Conservation (phyloP, 495 filamentous ascomycete species). For the Neurospora discreta region DNA sequence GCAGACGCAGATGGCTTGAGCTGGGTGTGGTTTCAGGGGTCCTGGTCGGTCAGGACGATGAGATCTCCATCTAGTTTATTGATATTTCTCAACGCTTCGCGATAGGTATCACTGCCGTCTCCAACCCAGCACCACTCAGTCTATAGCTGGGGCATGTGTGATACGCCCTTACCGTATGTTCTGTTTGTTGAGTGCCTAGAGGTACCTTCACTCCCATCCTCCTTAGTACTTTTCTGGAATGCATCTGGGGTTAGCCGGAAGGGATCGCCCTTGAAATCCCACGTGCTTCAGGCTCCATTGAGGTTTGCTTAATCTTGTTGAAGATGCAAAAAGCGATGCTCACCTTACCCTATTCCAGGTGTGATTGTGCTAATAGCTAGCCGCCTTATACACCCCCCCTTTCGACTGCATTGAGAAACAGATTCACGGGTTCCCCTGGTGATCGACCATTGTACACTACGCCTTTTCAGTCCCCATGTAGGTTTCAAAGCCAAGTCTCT, state of each 20-base stretch:
- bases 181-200: neutral
- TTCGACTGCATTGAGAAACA: neutral
- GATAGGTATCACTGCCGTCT: neutral
- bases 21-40: slow-evolving; percentile 3
- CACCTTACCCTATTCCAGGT: neutral
- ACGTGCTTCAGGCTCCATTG: neutral
- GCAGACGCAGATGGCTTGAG: slow-evolving; percentile 34
- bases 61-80: neutral
- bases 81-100: neutral
- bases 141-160: neutral
- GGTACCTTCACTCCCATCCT: neutral
- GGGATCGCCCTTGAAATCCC: neutral
- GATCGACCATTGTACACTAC: too few species aligned
- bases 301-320: neutral
- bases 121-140: neutral
- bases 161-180: neutral
- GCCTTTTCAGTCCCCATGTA: neutral
- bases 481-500: neutral
- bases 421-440: neutral
- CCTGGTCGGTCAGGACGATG: neutral
- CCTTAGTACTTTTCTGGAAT: neutral
- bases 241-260: neutral
- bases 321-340: neutral
- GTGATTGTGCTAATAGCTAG: neutral
- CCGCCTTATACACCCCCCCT: neutral